These are phyloP conservation scores for Immersiporthe knoxdaviesiana DNA, from an alignment of 2,329 filamentous ascomycete genomes.

Conservation along the genomic window DNA sequence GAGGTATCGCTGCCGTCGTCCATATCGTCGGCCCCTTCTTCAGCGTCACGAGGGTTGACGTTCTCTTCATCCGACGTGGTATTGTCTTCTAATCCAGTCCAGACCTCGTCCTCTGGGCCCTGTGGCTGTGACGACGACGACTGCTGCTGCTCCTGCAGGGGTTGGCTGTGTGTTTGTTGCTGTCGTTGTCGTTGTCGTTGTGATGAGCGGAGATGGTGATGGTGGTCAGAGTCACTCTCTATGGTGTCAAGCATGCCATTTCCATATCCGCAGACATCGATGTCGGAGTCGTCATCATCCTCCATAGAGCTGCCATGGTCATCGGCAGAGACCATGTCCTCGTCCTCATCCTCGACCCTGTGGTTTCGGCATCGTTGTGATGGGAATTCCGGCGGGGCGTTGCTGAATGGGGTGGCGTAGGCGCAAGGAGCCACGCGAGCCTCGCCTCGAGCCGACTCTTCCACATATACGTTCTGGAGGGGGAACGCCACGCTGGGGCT, in stretches of 20 bases:
- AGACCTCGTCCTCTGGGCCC: constrained; percentile 57
- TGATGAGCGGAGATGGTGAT: constrained; percentile 23
- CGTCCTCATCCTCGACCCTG: constrained; percentile 35
- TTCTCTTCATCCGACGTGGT: constrained; percentile 54
- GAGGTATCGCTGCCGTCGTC: constrained; percentile 46
- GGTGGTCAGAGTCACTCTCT: constrained; percentile 38
- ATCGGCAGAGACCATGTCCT: constrained; percentile 34
- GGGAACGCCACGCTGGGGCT: constrained; percentile 41
- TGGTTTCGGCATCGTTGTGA: constrained; percentile 7
- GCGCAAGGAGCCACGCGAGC: constrained; percentile 62
- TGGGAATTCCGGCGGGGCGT: constrained; percentile 51
- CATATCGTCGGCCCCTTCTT: constrained; percentile 36
- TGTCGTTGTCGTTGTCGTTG: constrained; percentile 22
- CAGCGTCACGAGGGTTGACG: constrained; percentile 46
- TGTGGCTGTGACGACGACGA: constrained; percentile 26
- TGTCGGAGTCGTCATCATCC: constrained; percentile 28
- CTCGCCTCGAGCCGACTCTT: constrained; percentile 38
- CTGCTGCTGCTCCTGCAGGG: constrained; percentile 35
- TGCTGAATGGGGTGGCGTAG: constrained; percentile 78
- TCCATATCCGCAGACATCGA: constrained; percentile 39
- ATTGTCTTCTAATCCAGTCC: constrained; percentile 59
- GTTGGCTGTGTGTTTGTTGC: constrained; percentile 22
- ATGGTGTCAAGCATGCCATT: constrained; percentile 33
- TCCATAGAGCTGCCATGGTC: constrained; percentile 36
- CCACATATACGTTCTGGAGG: constrained; percentile 46